These are phyloP conservation scores for Nannochloris sp. DNA, from an alignment of 139 green algal genomes.

Conservation along the genomic window DNA sequence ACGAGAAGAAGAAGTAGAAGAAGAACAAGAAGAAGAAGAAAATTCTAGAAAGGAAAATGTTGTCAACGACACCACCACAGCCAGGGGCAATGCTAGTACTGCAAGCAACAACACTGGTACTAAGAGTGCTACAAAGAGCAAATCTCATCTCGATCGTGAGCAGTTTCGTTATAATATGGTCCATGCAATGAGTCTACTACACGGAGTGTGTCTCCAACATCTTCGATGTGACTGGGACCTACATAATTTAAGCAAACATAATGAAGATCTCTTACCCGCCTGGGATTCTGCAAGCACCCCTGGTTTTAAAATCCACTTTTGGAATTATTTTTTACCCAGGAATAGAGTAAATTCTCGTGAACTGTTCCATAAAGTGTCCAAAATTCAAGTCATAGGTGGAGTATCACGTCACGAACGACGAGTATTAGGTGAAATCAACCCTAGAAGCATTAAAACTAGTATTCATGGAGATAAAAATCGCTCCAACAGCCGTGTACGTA, in stretches of 20 bases:
- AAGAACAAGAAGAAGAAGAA: too few relatives aligned
- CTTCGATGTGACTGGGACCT: slow-evolving; percentile 41
- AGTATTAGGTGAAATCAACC: background rate
- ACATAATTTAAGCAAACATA: slow-evolving; percentile 31
- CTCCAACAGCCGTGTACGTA: background rate
- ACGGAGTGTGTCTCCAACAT: slow-evolving; percentile 39
- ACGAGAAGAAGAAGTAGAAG: background rate
- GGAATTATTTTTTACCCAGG: background rate
- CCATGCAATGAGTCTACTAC: slow-evolving; percentile 33
- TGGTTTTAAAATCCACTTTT: background rate
- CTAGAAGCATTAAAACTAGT: background rate
- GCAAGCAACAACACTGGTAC: slow-evolving; percentile 5
- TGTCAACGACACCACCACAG: background rate
- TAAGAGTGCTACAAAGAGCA: too few relatives aligned
- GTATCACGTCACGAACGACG: background rate
- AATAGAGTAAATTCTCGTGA: background rate
- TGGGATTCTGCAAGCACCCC: background rate
- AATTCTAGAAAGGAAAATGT: too few relatives aligned
- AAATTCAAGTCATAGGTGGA: background rate
- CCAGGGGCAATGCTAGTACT: background rate
- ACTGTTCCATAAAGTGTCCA: background rate
- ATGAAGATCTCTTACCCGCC: background rate
- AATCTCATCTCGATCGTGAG: too few relatives aligned
- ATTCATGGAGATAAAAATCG: background rate
- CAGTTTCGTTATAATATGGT: slow-evolving; percentile 13